Conservation (phyloP, 2,329 filamentous ascomycete species). For the Atkinsonella texensis region DNA sequence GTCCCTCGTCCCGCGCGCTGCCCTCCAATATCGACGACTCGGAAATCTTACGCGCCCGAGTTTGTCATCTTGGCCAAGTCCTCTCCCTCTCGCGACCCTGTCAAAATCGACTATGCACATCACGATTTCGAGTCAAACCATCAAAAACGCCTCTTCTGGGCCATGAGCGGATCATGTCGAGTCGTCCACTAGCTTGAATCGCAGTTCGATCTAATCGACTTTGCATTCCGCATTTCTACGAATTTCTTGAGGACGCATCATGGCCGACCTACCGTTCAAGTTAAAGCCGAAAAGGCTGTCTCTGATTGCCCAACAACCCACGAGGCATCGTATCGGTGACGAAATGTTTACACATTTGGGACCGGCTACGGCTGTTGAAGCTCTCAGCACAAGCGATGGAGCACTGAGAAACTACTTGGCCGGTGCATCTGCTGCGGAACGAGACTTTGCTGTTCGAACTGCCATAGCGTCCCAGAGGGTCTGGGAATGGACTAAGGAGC, state of each 20-base stretch:
- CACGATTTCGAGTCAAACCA: constrained; percentile 9
- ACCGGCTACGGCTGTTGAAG: constrained; percentile 47
- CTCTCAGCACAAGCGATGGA: constrained; percentile 42
- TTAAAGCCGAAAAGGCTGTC: constrained; percentile 22
- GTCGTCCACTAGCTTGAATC: background rate
- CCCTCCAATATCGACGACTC: background rate
- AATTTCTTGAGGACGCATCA: constrained; percentile 10
- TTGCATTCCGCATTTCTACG: background rate
- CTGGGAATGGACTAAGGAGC: constrained; percentile 63
- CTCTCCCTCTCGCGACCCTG: background rate
- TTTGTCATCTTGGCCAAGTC: background rate
- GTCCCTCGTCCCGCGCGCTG: background rate
- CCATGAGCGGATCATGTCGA: constrained; percentile 18
- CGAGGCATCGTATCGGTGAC: constrained; percentile 36
- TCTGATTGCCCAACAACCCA: constrained; percentile 26
- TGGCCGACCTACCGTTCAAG: constrained; percentile 23
- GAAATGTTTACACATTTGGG: constrained; percentile 50
- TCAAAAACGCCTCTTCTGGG: constrained; percentile 20
- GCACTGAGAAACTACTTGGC: constrained; percentile 48
- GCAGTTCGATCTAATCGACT: background rate
- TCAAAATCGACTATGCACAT: constrained; percentile 9
- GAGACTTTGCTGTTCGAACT: constrained; percentile 58
- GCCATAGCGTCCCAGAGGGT: constrained; percentile 60
- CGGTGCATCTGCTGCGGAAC: constrained; percentile 50
- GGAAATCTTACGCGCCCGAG: background rate